phyloP scores from a whole-genome alignment of 2,329 filamentous ascomycete genomes.

The Paecilomyces variotii region DNA sequence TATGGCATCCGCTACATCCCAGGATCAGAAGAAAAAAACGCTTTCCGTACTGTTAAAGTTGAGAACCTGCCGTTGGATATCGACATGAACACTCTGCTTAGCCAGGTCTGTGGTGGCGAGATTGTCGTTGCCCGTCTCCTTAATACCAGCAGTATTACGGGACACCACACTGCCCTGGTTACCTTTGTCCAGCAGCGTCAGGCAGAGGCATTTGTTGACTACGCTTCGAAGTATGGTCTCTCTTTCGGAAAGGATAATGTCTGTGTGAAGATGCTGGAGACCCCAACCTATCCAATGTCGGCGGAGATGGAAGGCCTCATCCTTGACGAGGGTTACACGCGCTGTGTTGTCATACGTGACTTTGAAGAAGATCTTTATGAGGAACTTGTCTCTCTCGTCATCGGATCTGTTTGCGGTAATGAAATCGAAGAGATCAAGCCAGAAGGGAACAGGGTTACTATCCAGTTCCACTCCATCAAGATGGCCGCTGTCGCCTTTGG shows the following conservation, averaged over 20 bases:
- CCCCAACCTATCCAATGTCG: constrained; percentile 23
- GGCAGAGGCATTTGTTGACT: constrained; percentile 14
- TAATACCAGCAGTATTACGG: constrained; percentile 19
- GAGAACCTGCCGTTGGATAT: constrained; percentile 16
- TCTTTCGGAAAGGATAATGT: constrained; percentile 13
- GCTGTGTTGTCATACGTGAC: constrained; percentile 15
- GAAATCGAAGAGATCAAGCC: constrained; percentile 13
- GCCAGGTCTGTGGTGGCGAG: constrained; percentile 14
- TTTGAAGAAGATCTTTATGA: constrained; percentile 4
- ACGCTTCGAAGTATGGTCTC: constrained; percentile 10
- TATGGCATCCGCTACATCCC: constrained; percentile 26
- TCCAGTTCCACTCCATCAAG: constrained; percentile 16
- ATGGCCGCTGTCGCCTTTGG: constrained; percentile 8
- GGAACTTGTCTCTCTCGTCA: constrained; percentile 6
- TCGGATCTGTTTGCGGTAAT: constrained; percentile 2
- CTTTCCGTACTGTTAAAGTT: constrained; percentile 23
- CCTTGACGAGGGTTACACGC: constrained; percentile 15
- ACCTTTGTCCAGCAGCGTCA: constrained; percentile 19
- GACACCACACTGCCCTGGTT: constrained; percentile 22
- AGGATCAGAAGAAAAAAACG: constrained; percentile 11
- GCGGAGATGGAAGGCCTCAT: constrained; percentile 14
- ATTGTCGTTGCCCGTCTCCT: constrained; percentile 21
- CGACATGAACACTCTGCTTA: constrained; percentile 17
- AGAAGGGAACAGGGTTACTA: constrained; percentile 4
- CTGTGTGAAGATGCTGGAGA: constrained; percentile 13